These are phyloP conservation scores for Fraxinus pennsylvanica DNA, from an alignment of 257 asterid genomes.

Conservation along the genomic window DNA sequence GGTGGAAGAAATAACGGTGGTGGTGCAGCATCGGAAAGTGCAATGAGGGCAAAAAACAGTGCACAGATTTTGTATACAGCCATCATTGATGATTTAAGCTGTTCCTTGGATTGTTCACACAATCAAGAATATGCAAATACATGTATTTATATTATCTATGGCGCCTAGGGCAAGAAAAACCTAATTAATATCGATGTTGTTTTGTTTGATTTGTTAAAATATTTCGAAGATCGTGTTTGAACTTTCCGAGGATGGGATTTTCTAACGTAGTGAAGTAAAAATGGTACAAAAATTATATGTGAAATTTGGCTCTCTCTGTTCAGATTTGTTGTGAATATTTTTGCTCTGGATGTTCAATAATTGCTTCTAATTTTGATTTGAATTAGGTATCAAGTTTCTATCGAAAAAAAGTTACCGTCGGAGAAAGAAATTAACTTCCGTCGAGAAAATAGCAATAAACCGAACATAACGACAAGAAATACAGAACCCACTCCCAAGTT, in stretches of 20 bases:
- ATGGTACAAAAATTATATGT: background rate
- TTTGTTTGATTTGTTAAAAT: constrained; percentile 3
- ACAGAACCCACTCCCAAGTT: too few relatives aligned
- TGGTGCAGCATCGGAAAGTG: background rate
- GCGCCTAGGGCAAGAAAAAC: background rate
- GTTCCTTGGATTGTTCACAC: background rate
- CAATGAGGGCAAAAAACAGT: constrained; percentile 27
- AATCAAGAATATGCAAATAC: background rate
- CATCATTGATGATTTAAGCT: constrained; percentile 26
- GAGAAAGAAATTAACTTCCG: too few relatives aligned
- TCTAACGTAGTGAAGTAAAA: background rate
- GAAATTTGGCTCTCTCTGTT: background rate
- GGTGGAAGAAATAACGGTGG: constrained; percentile 4
- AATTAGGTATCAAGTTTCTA: background rate
- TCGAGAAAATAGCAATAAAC: too few relatives aligned
- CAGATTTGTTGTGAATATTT: background rate
- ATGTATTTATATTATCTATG: background rate
- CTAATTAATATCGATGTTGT: constrained; percentile 12
- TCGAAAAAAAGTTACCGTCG: too few relatives aligned
- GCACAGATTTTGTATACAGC: constrained; percentile 18
- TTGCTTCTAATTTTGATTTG: background rate
- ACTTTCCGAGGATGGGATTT: background rate
- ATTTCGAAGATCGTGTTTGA: background rate
- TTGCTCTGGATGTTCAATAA: background rate
- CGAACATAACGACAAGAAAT: too few relatives aligned